These are phyloP conservation scores for Claviceps spartinae DNA, from an alignment of 2,329 filamentous ascomycete genomes.

Conservation along the genomic window DNA sequence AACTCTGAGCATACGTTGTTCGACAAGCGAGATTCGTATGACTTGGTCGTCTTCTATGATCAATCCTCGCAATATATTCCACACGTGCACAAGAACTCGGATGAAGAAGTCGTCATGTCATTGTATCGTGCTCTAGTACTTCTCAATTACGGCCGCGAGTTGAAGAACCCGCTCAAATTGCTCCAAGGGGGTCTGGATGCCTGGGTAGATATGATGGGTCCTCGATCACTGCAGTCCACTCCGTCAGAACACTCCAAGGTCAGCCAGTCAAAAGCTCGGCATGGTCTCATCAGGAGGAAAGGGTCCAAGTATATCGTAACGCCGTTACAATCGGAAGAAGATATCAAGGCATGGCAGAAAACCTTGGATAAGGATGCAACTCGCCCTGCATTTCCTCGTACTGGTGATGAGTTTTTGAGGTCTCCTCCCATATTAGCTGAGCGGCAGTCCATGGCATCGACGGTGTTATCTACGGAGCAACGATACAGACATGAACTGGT, in stretches of 20 bases:
- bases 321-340: conserved; percentile 67
- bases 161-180: conserved; percentile 62
- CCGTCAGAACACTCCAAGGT: conserved; percentile 15
- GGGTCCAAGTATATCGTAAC: conserved; percentile 39
- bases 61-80: conserved; percentile 44
- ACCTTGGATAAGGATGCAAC: conserved; percentile 54
- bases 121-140: conserved; percentile 70
- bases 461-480: conserved; percentile 15
- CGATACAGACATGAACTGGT: conserved; percentile 16
- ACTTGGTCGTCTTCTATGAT: conserved; percentile 87
- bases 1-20: conserved; percentile 66
- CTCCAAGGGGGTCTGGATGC: conserved; percentile 72
- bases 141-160: conserved; percentile 66
- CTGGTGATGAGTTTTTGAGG: conserved; percentile 72
- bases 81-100: conserved; percentile 19
- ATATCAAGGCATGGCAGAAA: conserved; percentile 70
- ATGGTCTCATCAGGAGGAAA: conserved; percentile 19
- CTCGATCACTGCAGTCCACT: conserved; percentile 41
- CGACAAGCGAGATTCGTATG: conserved; percentile 58
- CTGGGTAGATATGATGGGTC: conserved; percentile 74
- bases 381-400: conserved; percentile 45
- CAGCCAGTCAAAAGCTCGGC: conserved; percentile 9
- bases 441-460: conserved; percentile 45
- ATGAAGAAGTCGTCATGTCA: conserved; percentile 47
- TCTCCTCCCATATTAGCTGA: conserved; percentile 58